Base-by-base conservation (phyloP, 1,284 basidiomycete genomes). In the Naganishia sp. region DNA sequence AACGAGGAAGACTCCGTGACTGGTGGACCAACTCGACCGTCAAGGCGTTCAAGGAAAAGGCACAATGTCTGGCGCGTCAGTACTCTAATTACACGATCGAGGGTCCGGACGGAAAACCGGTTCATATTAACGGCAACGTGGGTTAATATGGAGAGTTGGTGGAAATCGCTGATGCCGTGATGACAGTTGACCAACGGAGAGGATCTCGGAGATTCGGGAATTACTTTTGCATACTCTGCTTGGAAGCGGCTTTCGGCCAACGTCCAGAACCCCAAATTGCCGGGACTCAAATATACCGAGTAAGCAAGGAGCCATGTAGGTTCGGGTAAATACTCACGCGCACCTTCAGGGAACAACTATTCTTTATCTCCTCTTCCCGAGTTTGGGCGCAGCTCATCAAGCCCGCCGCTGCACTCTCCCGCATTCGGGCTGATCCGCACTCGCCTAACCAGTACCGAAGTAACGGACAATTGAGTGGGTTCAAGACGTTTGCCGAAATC, bases 31-130 rank as follows among this genome's bases (percentile, higher is more conserved):
- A 79, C 36, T 81, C 83, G 57, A 98, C 95, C 0, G 90, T 88
- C 72, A 83, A 86, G 68, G 88, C 88, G 3, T 99, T 96, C 82
- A 83, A 92, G 64, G 82, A 86, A 70, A 88, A 89, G 59, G 90
- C 92, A 72, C 85, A 89, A 64, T 99, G 95, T 75, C 88, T 99
- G 65, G 86, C 91, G 28, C 84, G 88, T 63, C 95, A 98, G 78
- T 99, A 90, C 80, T 90, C 88, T 59, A 82, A 82, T 61, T 95
- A 94, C 78, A 89, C 87, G 7, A 85, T 94, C 56, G 86, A 89
- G 61, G 91, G 94, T 73, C 90, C 88, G 10, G 87, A 90, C 74
- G 94, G 94, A 21, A 88, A 89, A 18, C 84, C 86, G 71, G 83
- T 94, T 33, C 86, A 91, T 77, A 87, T 96, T 52, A 94, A 94